phyloP scores from a whole-genome alignment of 306 rosid species.

The Sphenostylis stenocarpa region DNA sequence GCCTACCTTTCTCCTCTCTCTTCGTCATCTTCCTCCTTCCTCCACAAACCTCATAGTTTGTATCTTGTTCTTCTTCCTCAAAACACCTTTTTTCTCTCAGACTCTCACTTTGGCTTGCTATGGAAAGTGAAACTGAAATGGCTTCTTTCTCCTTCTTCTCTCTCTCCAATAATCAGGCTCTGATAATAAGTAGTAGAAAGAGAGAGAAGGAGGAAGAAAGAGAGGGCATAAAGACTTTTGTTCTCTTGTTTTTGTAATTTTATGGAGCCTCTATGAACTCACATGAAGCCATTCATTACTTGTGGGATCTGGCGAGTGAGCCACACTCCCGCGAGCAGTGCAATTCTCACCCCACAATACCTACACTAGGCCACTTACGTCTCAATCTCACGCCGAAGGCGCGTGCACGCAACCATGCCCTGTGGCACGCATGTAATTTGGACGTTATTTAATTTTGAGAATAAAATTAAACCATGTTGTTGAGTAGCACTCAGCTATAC shows the following conservation, averaged over 20 bases:
- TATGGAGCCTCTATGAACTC: conserved; percentile 46
- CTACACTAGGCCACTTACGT: neutral
- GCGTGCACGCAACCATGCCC: conserved; percentile 19
- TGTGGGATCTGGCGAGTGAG: conserved; percentile 28
- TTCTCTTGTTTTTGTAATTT: conserved; percentile 54
- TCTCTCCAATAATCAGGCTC: conserved; percentile 71
- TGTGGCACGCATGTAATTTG: neutral
- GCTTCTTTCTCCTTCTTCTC: conserved; percentile 32
- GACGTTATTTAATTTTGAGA: neutral
- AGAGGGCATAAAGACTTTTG: conserved; percentile 59
- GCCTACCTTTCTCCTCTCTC: conserved; percentile 40
- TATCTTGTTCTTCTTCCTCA: neutral
- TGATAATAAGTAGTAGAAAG: conserved; percentile 24
- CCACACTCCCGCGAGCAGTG: neutral
- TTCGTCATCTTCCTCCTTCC: conserved; percentile 22
- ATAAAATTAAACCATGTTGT: neutral
- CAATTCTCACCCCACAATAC: neutral
- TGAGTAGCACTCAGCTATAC: conserved; percentile 35
- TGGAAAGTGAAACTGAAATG: neutral
- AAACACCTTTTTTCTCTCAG: neutral
- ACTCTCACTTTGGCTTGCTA: neutral
- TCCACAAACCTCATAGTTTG: neutral
- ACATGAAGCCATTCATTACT: conserved; percentile 47
- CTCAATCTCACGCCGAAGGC: neutral
- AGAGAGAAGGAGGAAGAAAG: neutral